phyloP scores from a whole-genome alignment of 805 yeast species.

The Komagataella pastoris region DNA sequence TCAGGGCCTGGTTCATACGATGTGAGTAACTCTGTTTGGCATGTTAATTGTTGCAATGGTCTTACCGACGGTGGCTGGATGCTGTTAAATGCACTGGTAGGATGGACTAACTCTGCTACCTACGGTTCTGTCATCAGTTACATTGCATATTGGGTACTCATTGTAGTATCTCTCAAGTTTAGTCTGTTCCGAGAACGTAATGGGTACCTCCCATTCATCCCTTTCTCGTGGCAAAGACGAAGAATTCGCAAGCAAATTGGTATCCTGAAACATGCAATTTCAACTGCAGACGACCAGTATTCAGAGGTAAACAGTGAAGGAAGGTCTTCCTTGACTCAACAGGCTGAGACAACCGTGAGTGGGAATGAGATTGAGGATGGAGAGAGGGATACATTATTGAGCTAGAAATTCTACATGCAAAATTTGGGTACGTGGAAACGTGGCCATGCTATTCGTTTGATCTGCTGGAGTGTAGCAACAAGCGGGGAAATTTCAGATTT shows the following conservation, averaged over 20 bases:
- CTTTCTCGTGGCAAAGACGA: conserved; percentile 45
- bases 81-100: conserved; percentile 77
- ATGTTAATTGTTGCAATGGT: conserved; percentile 89
- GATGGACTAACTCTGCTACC: conserved; percentile 93
- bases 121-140: conserved; percentile 75
- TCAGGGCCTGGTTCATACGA: conserved; percentile 92
- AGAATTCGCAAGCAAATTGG: conserved; percentile 29
- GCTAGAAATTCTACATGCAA: background rate
- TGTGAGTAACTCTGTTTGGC: conserved; percentile 73
- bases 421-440: background rate
- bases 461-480: background rate
- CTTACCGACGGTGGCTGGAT: conserved; percentile 89
- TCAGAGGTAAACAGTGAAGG: background rate
- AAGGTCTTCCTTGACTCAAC: background rate
- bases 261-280: background rate
- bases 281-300: background rate
- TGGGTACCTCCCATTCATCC: conserved; percentile 50
- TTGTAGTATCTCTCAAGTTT: conserved; percentile 29
- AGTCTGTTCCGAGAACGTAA: conserved; percentile 34
- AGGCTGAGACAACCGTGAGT: background rate
- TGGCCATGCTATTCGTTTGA: background rate
- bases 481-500: background rate
- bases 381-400: background rate
- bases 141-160: conserved; percentile 51
- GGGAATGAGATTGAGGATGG: background rate